Base-by-base conservation (phyloP, 2,329 filamentous ascomycete species). In the Fusarium pilosicola region DNA sequence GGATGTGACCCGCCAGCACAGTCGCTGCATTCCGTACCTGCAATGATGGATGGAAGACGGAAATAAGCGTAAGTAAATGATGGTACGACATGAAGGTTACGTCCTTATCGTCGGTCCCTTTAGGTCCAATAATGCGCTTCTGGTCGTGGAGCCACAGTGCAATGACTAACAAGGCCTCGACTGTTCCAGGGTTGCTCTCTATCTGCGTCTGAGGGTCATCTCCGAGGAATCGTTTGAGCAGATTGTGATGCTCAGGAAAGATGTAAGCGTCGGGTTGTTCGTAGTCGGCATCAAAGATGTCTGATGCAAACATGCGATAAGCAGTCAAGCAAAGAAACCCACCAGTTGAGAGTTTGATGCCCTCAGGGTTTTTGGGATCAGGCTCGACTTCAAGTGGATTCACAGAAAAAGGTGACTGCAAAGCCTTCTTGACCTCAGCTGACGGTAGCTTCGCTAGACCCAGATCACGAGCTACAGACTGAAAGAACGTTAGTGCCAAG, bases 381-480 rank as follows among this genome's bases (percentile, higher is more conserved):
- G 86, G 85, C 30, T 87, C 83, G 24, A 79, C 74, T 4, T 83
- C 83, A 14, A 89, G 79, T 4, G 88, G 87, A 36, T 87, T 82
- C 65, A 81, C 80, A 60, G 81, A 78, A 56, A 85, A 78, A 20
- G 85, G 81, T 4, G 82, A 81, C 61, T 84, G 77, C 69, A 85
- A 81, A 44, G 86, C 80, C 57, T 84, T 83, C 64, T 84, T 83
- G 22, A 91, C 83, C 41, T 88, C 84, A 8, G 82, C 76, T 20
- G 83, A 82, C 1, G 85, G 82, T 36, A 85, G 83, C 41, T 85
- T 83, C 13, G 84, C 83, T 18, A 92, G 78, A 17, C 88, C 89
- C 5, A 93, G 81, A 77, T 92, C 90, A 59, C 89, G 86, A 22
- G 91, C 88, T 60, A 94, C 84, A 24, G 91, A 90, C 84, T 91